phyloP scores from a whole-genome alignment of 1,284 basidiomycete genomes.

The Pseudomicrostroma phylloplanum region DNA sequence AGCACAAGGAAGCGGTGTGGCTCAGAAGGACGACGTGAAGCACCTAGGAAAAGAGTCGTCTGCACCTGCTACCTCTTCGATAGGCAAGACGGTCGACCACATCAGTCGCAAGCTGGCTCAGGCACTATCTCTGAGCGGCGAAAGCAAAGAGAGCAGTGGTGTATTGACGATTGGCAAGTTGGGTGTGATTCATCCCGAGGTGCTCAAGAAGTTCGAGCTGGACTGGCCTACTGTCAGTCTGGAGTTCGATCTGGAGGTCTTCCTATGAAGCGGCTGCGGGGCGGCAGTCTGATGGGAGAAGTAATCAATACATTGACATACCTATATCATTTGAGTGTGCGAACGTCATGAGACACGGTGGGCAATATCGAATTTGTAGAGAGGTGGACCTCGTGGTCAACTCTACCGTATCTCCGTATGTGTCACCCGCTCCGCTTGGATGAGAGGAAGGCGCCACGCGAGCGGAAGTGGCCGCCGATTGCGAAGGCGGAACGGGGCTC shows the following conservation, averaged over 20 bases:
- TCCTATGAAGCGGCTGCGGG: conserved; percentile 59
- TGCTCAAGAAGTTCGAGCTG: conserved; percentile 52
- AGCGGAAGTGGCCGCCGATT: no score
- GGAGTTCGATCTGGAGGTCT: conserved; percentile 87
- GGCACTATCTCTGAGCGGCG: conserved; percentile 15
- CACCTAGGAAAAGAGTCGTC: not conserved
- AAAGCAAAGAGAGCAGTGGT: not conserved
- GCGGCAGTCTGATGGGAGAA: not conserved
- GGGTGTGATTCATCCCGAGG: conserved; percentile 44
- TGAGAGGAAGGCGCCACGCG: no score
- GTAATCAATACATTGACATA: conserved; percentile 20
- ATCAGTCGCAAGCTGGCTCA: conserved; percentile 12
- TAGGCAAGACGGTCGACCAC: not conserved
- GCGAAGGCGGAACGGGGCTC: no score
- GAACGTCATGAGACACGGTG: no score
- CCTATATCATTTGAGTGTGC: conserved; percentile 8
- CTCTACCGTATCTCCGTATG: no score
- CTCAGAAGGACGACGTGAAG: not conserved
- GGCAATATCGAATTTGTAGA: no score
- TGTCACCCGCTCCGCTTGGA: no score
- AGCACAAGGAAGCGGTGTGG: conserved; percentile 11
- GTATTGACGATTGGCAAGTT: conserved; percentile 23
- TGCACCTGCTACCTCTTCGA: no score
- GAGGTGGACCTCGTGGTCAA: no score
- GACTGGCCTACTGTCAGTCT: conserved; percentile 89